These are phyloP conservation scores for Quercus lobata DNA, from an alignment of 331 rosid species.

Conservation along the genomic window DNA sequence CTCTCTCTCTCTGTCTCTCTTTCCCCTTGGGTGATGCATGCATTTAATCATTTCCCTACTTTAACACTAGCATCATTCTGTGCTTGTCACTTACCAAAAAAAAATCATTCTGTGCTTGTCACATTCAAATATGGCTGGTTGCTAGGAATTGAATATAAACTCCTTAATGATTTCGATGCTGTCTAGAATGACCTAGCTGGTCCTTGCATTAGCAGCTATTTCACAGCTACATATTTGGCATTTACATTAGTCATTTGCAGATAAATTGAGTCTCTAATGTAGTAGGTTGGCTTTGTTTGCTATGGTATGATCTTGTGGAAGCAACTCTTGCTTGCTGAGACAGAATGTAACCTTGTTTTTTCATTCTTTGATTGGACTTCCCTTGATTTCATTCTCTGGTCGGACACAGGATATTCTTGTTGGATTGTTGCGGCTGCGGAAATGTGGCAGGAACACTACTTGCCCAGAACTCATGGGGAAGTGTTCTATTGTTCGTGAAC, in stretches of 20 bases:
- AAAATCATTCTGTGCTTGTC: background rate
- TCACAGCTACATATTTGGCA: background rate
- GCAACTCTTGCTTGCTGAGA: background rate
- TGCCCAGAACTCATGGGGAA: slow-evolving; percentile 91
- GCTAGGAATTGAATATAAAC: background rate
- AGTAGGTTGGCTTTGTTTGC: background rate
- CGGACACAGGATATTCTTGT: slow-evolving; percentile 80
- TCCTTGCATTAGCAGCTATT: background rate
- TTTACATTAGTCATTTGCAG: background rate
- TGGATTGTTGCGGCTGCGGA: slow-evolving; percentile 83
- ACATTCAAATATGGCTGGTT: background rate
- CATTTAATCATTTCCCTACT: background rate
- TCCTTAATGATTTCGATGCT: background rate
- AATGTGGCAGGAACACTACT: slow-evolving; percentile 74
- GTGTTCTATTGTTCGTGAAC: slow-evolving; percentile 94
- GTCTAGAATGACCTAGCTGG: background rate
- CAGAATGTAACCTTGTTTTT: slow-evolving; percentile 5
- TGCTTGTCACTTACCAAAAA: background rate
- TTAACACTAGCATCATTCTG: background rate
- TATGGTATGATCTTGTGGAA: background rate
- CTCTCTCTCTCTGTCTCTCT: background rate
- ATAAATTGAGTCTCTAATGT: background rate
- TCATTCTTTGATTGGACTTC: background rate
- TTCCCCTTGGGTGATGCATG: background rate
- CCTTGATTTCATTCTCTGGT: background rate